Evolutionary conservation across 306 rosid genomes (phyloP).

Genomic region (Purshia tridentata): DNA sequence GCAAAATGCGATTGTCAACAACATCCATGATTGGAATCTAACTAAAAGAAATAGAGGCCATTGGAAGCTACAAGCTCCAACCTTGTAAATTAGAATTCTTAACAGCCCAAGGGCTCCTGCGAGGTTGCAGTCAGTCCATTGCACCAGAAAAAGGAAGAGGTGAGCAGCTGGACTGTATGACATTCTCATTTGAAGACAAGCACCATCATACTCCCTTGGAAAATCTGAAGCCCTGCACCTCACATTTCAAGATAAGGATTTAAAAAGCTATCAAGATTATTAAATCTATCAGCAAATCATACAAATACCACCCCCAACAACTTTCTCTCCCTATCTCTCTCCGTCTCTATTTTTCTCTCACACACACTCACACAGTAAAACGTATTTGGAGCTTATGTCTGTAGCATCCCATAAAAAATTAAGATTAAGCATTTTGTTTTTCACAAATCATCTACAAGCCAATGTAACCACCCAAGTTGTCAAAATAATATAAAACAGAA

Average conservation of each 20-base stretch:
- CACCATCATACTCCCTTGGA: conserved; percentile 88
- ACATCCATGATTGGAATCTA: conserved; percentile 26
- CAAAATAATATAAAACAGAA: background rate
- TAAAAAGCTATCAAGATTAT: background rate
- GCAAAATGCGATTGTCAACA: conserved; percentile 23
- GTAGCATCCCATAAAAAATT: background rate
- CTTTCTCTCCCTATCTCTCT: background rate
- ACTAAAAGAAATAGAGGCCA: conserved; percentile 3
- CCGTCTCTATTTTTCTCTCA: no score
- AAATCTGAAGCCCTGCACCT: conserved; percentile 80
- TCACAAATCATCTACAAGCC: background rate
- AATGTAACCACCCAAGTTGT: background rate
- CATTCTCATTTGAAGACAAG: conserved; percentile 98
- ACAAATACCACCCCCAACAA: background rate
- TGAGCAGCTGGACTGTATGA: conserved; percentile 97
- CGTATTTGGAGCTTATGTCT: background rate
- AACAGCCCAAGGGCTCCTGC: conserved; percentile 92
- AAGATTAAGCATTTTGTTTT: background rate
- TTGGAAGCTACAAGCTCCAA: conserved; percentile 17
- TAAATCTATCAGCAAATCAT: background rate
- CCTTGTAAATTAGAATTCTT: conserved; percentile 92
- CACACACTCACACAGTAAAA: background rate
- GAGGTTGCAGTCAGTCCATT: conserved; percentile 94
- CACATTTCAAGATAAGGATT: conserved; percentile 20
- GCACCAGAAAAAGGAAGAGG: conserved; percentile 84